Evolutionary conservation across 768 basidiomycete species (phyloP).

Genomic region (Rubroboletus pulcherrimus): DNA sequence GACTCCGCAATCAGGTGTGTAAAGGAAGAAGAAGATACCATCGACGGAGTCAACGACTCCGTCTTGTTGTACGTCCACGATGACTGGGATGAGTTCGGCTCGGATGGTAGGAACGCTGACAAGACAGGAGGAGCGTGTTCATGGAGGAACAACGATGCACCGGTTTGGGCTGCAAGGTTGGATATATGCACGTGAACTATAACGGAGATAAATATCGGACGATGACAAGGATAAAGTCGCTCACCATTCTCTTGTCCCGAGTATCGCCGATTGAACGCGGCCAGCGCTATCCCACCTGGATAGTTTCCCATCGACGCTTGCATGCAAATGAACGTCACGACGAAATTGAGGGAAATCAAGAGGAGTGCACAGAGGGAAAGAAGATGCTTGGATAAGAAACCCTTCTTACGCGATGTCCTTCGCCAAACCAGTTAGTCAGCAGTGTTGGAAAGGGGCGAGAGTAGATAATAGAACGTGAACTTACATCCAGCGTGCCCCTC

Average conservation of each 20-base stretch:
- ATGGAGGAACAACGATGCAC: slow-evolving; percentile 85
- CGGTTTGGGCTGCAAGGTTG: slow-evolving; percentile 85
- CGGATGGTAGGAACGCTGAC: slow-evolving; percentile 8
- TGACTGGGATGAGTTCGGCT: slow-evolving; percentile 5
- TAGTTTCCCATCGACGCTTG: slow-evolving; percentile 73
- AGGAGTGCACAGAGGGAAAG: slow-evolving; percentile 43
- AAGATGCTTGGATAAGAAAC: slow-evolving; percentile 43
- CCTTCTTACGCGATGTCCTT: slow-evolving; percentile 51
- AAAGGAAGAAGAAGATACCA: slow-evolving; percentile 40
- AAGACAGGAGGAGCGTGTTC: slow-evolving; percentile 52
- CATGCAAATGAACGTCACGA: slow-evolving; percentile 50
- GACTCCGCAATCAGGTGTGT: slow-evolving; percentile 65
- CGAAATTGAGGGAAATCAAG: slow-evolving; percentile 50
- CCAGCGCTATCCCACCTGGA: slow-evolving; percentile 79
- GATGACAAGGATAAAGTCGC: neutral
- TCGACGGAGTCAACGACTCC: slow-evolving; percentile 51
- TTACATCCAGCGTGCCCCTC: slow-evolving; percentile 62
- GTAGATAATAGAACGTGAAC: slow-evolving; percentile 22
- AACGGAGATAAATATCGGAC: neutral
- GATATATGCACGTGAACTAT: slow-evolving; percentile 72
- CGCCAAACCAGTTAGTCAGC: neutral
- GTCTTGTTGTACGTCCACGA: slow-evolving; percentile 82
- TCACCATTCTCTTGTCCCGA: slow-evolving; percentile 32
- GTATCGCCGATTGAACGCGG: slow-evolving; percentile 53
- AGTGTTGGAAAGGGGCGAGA: neutral